Evolutionary conservation across 805 yeast species (phyloP), one percentile per base, ranked within the genome.

Genomic region (Kuraishia capsulata): DNA sequence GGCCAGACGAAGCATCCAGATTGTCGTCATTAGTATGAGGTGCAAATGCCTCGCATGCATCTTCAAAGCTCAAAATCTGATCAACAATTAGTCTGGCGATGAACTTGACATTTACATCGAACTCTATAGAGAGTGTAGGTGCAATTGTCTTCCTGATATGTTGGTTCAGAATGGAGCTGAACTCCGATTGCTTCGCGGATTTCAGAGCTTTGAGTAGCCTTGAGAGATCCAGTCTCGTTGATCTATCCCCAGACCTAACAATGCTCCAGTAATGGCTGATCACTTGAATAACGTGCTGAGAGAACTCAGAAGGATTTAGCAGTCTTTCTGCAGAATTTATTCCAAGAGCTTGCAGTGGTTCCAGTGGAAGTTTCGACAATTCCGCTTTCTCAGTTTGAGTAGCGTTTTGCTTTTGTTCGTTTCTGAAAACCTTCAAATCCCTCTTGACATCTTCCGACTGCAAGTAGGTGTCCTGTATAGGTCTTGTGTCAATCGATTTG

Each of bases 71-170:
- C 2, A 66, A 43, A 30, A 69, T 53, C 16, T 61, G 66, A 38
- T 64, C 58, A 10, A 61, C 40, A 1, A 70, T 47, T 32, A 71
- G 41, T 21, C 55, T 61, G n/a, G 59, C 40, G 5, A 68, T 44
- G 10, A 69, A 52, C 30, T 56, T 65, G 33, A 59, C 44, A 38
- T 64, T 58, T 19, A 54, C 44, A 2, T 61, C 56, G 39, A 60
- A 64, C 32, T 62, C 64, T 20, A 61, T 41, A 17, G 59, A 48
- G 14, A 60, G 35, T 0, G 62, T 52, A 1, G 64, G 59, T n/a
- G 52, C 40, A 0, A 57, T 42, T 20, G 49, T 45, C 30, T 53
- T 50, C 28, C 42, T 49, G 11, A 59, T 37, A 44, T 58, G 54
- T 17, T 45, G 42, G 3, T 43, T 18, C 16, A 61, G 17, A 2